phyloP scores from a whole-genome alignment of 2,329 filamentous ascomycete species.

The Xylariaceae sp. region DNA sequence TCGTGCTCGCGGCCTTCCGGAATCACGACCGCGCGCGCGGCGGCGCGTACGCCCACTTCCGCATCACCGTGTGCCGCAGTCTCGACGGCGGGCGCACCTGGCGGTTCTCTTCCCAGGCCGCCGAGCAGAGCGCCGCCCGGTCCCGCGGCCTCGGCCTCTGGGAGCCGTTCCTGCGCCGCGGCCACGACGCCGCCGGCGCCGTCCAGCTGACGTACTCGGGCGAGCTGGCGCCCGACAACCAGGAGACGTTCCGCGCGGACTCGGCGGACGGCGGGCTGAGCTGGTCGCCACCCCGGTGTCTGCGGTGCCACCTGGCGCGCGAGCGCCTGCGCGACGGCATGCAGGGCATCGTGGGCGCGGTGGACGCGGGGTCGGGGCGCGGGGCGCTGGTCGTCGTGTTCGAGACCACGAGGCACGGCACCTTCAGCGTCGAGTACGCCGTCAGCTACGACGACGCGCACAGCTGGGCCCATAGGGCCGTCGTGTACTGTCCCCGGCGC shows the following conservation, averaged over 20 bases:
- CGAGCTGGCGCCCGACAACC: conserved; percentile 48
- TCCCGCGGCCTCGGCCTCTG: conserved; percentile 49
- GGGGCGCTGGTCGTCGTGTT: conserved; percentile 49
- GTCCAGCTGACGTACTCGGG: conserved; percentile 51
- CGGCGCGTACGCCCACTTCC: conserved; percentile 43
- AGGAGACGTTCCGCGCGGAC: conserved; percentile 52
- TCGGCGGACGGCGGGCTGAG: conserved; percentile 49
- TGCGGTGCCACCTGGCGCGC: conserved; percentile 40
- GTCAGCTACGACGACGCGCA: conserved; percentile 48
- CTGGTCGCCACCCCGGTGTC: conserved; percentile 37
- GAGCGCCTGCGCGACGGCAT: conserved; percentile 48
- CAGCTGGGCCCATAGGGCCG: conserved; percentile 44
- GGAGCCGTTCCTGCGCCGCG: conserved; percentile 53
- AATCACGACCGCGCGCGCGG: conserved; percentile 47
- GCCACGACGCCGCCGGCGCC: conserved; percentile 35
- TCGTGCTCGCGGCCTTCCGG: conserved; percentile 50
- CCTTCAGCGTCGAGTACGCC: conserved; percentile 48
- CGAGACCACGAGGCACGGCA: conserved; percentile 46
- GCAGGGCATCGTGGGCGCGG: conserved; percentile 44
- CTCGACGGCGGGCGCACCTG: conserved; percentile 47
- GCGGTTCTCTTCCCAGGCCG: conserved; percentile 48
- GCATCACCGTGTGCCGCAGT: conserved; percentile 53
- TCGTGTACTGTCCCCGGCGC: conserved; percentile 43
- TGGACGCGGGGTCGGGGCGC: conserved; percentile 35
- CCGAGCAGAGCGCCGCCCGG: conserved; percentile 44